A percentile compares a stretch with the other conserved stretches of the same genome.
Evolutionary conservation across 139 green algal genomes (phyloP).

Genomic region (Helicosporidium sp.): DNA sequence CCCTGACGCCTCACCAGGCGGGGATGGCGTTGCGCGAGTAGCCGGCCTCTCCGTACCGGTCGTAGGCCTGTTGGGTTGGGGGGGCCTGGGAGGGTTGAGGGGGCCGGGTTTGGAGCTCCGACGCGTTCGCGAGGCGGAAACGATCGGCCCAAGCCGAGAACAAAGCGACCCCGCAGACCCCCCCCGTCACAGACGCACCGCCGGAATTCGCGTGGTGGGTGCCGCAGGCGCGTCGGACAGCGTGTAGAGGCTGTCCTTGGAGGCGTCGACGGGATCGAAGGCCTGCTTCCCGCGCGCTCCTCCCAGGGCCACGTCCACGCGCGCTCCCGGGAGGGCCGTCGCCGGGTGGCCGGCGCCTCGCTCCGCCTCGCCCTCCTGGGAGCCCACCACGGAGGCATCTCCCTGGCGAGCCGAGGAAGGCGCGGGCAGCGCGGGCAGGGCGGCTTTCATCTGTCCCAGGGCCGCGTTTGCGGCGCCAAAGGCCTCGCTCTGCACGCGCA

Average conservation of each 20-base stretch:
- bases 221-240: slow-evolving; percentile 12
- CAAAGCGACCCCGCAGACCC: not conserved
- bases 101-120: no score
- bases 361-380: slow-evolving; percentile 10
- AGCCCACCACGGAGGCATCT: not conserved
- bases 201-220: slow-evolving; percentile 12
- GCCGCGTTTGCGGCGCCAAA: slow-evolving; percentile 27
- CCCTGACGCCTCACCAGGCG: no score
- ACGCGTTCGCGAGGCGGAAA: no score
- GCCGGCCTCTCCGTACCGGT: not conserved
- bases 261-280: slow-evolving; percentile 1
- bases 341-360: slow-evolving; percentile 6
- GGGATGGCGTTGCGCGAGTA: not conserved
- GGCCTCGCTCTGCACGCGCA: slow-evolving; percentile 39
- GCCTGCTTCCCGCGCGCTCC: slow-evolving; percentile 11
- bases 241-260: slow-evolving; percentile 15
- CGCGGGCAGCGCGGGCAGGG: slow-evolving; percentile 4
- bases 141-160: no score
- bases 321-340: no score
- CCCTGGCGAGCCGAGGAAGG: not conserved
- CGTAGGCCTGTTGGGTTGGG: no score
- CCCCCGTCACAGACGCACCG: not conserved
- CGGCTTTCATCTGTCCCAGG: slow-evolving; percentile 24
- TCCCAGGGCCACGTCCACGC: no score
- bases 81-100: no score